Percentiles rank a stretch among this genome's conserved stretches.
phyloP scores from a whole-genome alignment of 2,329 filamentous ascomycete species.

The Sclerotinia borealis region DNA sequence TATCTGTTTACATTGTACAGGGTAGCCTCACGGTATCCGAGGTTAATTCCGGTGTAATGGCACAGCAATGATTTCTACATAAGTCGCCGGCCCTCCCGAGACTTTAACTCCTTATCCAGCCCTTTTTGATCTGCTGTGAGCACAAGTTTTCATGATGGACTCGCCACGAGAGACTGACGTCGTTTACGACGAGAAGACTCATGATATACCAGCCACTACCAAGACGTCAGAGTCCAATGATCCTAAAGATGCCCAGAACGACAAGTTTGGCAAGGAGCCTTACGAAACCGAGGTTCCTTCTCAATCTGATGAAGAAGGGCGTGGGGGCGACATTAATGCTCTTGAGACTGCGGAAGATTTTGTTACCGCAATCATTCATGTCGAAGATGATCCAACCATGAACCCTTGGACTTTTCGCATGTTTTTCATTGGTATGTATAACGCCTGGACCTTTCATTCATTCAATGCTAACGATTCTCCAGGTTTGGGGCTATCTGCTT shows the following conservation, averaged over 20 bases:
- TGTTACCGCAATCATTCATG: conserved; percentile 13
- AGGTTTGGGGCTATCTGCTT: conserved; percentile 34
- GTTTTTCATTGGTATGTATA: conserved; percentile 33
- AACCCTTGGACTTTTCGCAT: conserved; percentile 36
- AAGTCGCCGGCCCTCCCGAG: background rate
- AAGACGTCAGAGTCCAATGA: background rate
- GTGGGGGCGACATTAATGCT: conserved; percentile 1
- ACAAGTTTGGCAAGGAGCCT: background rate
- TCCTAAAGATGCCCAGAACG: background rate
- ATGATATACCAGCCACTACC: background rate
- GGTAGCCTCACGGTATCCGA: background rate
- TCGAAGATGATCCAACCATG: conserved; percentile 21
- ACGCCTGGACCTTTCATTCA: background rate
- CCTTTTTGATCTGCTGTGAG: background rate
- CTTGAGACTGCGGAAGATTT: conserved; percentile 13
- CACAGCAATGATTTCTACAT: background rate
- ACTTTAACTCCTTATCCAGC: background rate
- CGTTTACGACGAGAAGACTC: conserved; percentile 8
- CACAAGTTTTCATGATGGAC: background rate
- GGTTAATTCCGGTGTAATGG: background rate
- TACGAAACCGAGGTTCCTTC: conserved; percentile 1
- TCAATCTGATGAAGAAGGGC: conserved; percentile 2
- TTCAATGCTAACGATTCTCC: background rate
- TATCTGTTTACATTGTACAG: background rate
- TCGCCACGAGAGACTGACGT: conserved; percentile 1